Evolutionary conservation across 495 filamentous ascomycete genomes (phyloP).

Genomic region (Cetradonia linearis): DNA sequence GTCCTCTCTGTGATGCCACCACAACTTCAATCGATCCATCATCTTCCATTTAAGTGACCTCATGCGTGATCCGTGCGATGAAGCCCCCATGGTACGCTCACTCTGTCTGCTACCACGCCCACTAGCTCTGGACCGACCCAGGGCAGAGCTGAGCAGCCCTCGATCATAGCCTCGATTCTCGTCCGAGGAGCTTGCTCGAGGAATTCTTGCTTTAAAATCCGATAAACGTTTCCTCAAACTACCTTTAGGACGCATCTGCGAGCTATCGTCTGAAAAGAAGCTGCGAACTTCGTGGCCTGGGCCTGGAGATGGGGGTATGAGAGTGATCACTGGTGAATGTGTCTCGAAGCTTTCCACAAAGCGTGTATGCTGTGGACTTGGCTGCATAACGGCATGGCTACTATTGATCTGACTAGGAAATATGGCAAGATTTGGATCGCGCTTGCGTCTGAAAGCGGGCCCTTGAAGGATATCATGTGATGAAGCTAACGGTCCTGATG

Average conservation of each 20-base stretch:
- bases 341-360: conserved; percentile 21
- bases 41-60: conserved; percentile 12
- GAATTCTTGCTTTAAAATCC: conserved; percentile 20
- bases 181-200: conserved; percentile 16
- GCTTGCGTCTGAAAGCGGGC: conserved; percentile 10
- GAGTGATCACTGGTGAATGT: conserved; percentile 15
- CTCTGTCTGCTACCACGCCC: conserved; percentile 22
- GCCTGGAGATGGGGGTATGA: conserved; percentile 23
- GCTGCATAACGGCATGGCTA: conserved; percentile 18
- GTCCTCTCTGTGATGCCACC: conserved; percentile 22
- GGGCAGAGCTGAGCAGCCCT: conserved; percentile 16
- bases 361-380: conserved; percentile 16
- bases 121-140: conserved; percentile 18
- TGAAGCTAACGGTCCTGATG: conserved; percentile 1
- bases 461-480: conserved; percentile 7
- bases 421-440: conserved; percentile 9
- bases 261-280: conserved; percentile 30
- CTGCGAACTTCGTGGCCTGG: conserved; percentile 25
- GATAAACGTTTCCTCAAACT: conserved; percentile 26
- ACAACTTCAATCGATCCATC: conserved; percentile 18
- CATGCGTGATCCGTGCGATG: conserved; percentile 1
- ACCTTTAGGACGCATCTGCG: conserved; percentile 18
- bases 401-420: conserved; percentile 22
- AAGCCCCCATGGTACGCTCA: conserved; percentile 9
- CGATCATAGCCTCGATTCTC: conserved; percentile 18